Conservation (phyloP, 768 basidiomycete genomes). For the Lactifluus subvellereus region DNA sequence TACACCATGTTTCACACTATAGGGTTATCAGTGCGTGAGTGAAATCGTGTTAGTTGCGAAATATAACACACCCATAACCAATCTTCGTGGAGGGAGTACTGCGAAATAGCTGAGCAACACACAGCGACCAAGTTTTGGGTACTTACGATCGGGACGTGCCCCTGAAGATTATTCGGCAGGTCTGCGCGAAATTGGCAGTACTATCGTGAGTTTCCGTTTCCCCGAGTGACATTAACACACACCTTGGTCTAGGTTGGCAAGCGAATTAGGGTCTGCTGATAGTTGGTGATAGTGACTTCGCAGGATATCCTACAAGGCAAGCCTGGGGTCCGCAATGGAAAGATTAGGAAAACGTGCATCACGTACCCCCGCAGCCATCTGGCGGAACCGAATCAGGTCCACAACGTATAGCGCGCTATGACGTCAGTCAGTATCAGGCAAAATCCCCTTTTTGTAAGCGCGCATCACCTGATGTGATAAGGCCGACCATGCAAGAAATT, state of each 20-base stretch:
- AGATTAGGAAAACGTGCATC: neutral
- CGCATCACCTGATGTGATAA: slow-evolving; percentile 85
- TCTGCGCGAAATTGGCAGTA: slow-evolving; percentile 42
- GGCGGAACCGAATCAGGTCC: slow-evolving; percentile 91
- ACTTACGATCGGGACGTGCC: slow-evolving; percentile 87
- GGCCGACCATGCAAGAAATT: slow-evolving; percentile 77
- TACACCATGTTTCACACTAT: slow-evolving; percentile 99
- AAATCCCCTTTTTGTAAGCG: no score
- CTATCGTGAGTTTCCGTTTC: neutral
- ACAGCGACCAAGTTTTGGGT: neutral
- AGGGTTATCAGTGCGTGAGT: neutral
- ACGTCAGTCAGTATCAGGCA: neutral
- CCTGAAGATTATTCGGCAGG: slow-evolving; percentile 92
- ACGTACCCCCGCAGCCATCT: slow-evolving; percentile 57
- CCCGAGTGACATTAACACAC: slow-evolving; percentile 25
- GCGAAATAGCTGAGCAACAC: slow-evolving; percentile 7
- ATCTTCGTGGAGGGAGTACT: slow-evolving; percentile 86
- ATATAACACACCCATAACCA: slow-evolving; percentile 84
- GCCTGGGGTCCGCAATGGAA: neutral
- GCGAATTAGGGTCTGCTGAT: slow-evolving; percentile 89
- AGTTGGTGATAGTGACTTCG: slow-evolving; percentile 89
- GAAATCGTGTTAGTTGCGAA: neutral
- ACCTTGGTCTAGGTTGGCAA: slow-evolving; percentile 96
- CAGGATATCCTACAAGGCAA: slow-evolving; percentile 60
- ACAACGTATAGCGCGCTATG: slow-evolving; percentile 89